A percentile compares a stretch with the other conserved stretches of the same genome.
Evolutionary conservation across 2,329 filamentous ascomycete species (phyloP).

Genomic region (Fusarium sp.): DNA sequence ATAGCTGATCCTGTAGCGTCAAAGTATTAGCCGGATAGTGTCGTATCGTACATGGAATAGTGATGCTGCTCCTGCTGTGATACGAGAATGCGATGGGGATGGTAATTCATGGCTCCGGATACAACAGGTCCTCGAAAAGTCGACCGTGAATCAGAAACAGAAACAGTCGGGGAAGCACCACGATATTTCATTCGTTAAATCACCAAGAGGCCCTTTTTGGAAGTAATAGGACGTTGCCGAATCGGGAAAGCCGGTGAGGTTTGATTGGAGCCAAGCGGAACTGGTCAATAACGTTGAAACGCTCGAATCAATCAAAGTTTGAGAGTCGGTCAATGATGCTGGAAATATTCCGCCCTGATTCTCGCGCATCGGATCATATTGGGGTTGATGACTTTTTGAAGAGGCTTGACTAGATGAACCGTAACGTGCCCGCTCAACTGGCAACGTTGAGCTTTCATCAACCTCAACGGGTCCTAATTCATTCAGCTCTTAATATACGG

Average conservation of each 20-base stretch:
- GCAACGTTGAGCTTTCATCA: background rate
- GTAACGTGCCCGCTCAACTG: background rate
- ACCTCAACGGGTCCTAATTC: fast-evolving
- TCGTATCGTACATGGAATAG: background rate
- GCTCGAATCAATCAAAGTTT: background rate
- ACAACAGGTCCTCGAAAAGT: fast-evolving
- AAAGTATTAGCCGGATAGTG: background rate
- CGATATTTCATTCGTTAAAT: background rate
- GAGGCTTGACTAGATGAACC: background rate
- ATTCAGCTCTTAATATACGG: background rate
- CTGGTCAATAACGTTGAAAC: too few species aligned
- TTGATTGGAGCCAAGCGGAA: background rate
- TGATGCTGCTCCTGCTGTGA: background rate
- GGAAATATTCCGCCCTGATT: background rate
- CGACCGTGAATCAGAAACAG: too few species aligned
- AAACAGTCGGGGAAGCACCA: background rate
- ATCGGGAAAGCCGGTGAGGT: background rate
- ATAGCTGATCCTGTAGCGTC: background rate
- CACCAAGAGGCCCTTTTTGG: too few species aligned
- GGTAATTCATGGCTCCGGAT: background rate
- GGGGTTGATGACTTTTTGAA: background rate
- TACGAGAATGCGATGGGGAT: background rate
- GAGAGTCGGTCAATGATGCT: background rate
- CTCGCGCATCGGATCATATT: background rate
- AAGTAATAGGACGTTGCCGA: background rate